These are phyloP conservation scores for Cryptococcus sp. DNA, from an alignment of 1,284 basidiomycete genomes.

Conservation along the genomic window DNA sequence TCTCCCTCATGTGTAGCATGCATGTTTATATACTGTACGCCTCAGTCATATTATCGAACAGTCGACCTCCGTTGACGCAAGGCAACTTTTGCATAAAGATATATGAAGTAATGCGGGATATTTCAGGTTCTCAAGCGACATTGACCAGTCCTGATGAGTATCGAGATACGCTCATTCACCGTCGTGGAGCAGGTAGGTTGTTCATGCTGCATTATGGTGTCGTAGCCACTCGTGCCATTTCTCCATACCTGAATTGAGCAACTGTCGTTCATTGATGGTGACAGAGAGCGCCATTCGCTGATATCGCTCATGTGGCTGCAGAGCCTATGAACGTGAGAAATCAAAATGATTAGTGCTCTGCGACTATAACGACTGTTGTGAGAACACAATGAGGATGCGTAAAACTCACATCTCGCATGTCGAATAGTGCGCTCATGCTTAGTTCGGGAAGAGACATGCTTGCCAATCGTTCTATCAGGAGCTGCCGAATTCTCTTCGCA, in stretches of 20 bases:
- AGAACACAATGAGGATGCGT: background rate
- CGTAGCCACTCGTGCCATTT: slow-evolving; percentile 60
- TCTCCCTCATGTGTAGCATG: no score
- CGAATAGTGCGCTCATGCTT: slow-evolving; percentile 28
- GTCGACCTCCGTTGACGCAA: no score
- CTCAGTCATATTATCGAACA: no score
- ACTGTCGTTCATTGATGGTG: slow-evolving; percentile 43
- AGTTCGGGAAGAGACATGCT: slow-evolving; percentile 23
- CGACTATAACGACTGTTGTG: background rate
- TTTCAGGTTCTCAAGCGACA: no score
- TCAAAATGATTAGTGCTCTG: background rate
- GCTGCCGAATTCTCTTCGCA: slow-evolving; percentile 2
- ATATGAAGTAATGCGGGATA: no score
- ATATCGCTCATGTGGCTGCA: slow-evolving; percentile 14
- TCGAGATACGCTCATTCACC: slow-evolving; percentile 63
- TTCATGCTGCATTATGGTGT: no score
- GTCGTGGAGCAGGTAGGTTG: slow-evolving; percentile 23
- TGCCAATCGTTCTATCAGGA: slow-evolving; percentile 20
- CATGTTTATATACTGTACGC: no score
- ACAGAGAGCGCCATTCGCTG: slow-evolving; percentile 46
- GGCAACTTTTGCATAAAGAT: no score
- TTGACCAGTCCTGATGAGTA: slow-evolving; percentile 30
- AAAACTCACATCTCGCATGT: slow-evolving; percentile 33
- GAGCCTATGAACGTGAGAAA: slow-evolving; percentile 14
- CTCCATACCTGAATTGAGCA: slow-evolving; percentile 36